Percentiles rank a stretch among this genome's conserved stretches.
Conservation (phyloP, 331 rosid species). For the Malus hybrid region DNA sequence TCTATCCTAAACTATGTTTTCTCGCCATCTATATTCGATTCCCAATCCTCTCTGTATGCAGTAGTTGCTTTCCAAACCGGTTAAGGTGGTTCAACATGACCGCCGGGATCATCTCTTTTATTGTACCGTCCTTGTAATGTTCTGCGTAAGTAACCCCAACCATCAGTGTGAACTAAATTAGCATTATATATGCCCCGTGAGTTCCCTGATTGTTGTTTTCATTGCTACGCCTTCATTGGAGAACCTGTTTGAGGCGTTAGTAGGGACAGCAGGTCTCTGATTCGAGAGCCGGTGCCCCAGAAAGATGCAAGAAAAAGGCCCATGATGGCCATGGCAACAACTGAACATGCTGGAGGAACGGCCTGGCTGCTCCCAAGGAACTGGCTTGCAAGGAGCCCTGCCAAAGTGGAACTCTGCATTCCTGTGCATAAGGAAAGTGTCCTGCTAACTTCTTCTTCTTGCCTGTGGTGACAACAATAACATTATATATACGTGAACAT, state of each 20-base stretch:
- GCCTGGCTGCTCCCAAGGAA: constrained; percentile 91
- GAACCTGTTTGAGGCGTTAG: constrained; percentile 34
- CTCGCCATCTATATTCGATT: background rate
- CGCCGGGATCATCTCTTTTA: background rate
- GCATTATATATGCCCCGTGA: constrained; percentile 16
- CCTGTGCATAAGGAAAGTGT: constrained; percentile 93
- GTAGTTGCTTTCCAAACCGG: background rate
- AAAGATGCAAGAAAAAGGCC: constrained; percentile 91
- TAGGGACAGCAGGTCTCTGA: constrained; percentile 51
- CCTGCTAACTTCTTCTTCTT: constrained; percentile 63
- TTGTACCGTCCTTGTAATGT: background rate
- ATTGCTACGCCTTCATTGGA: constrained; percentile 32
- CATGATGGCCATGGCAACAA: constrained; percentile 87
- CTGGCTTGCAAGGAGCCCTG: constrained; percentile 94
- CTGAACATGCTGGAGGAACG: constrained; percentile 95
- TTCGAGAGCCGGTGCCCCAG: constrained; percentile 77
- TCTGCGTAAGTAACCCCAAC: background rate
- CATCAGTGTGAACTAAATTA: constrained; percentile 6
- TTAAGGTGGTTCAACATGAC: background rate
- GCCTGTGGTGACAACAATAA: constrained; percentile 41
- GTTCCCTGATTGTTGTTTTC: constrained; percentile 6
- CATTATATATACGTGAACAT: background rate
- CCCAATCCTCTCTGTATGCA: background rate
- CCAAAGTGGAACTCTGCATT: constrained; percentile 97
- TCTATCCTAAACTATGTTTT: constrained; percentile 6